Base-by-base conservation (phyloP, 2,329 filamentous ascomycete species). In the Nemania serpens region DNA sequence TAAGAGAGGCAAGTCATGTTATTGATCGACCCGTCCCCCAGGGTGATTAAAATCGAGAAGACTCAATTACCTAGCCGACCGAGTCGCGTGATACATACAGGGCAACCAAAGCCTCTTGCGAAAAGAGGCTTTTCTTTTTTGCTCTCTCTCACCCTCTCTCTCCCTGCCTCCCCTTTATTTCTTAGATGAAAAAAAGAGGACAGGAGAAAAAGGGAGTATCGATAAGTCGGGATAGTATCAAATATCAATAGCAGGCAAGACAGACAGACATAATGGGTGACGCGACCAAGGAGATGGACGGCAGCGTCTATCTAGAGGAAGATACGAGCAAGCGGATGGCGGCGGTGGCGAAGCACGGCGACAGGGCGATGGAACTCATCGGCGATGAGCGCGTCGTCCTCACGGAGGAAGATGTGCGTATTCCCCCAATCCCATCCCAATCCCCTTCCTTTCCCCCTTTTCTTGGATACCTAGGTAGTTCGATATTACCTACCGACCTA, bases 361-460 rank as follows among this genome's bases (percentile, higher is more conserved):
- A 67, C 34, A 47, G 46, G 34, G 56, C 60, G 22, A 55, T 46
- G 49, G 34, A 52, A 42, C 36, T 61, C 53, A 36, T 66, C 10
- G 65, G 61, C 11, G 50, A 55, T 22, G 59, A 62, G 52, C 61
- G 65, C 1, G 59, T 66, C 1, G 55, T 58, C 11, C 58, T 67
- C 37, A 67, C 65, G 10, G 65, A 67, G 39, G 65, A 66, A 59
- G 64, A 66, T 46, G 64, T 66, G n/a, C 2, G 62, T 54, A 22
- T 29, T 29, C 7, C 25, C 13, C 7, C 15, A 12, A 3, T 15
- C 18, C 9, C 29, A 11, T 29, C 15, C 51, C 33, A 1, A 5
- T 6, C 7, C 46, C 12, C 37, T 17, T 20, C 13, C 17, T 42
- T 11, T 7, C 20, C 18, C 9, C 7, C 9, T 33, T 22, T 20